Percentiles rank a stretch among this genome's conserved stretches.
Evolutionary conservation across 768 basidiomycete genomes (phyloP).

Genomic region (Boletus vinaceobasis): DNA sequence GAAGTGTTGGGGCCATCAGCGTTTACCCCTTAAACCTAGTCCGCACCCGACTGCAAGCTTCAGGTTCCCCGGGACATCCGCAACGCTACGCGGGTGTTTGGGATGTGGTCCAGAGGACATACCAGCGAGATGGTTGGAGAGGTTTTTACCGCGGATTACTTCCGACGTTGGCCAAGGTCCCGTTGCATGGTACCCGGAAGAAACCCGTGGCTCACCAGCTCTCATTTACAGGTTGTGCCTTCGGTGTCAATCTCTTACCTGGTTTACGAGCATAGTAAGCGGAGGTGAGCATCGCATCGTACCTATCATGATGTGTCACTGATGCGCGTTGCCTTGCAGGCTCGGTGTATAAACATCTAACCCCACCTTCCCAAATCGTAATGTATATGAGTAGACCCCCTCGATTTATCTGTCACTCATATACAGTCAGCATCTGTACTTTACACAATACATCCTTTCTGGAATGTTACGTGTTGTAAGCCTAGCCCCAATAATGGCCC

Average conservation of each 20-base stretch:
- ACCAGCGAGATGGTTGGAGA: slow-evolving; percentile 83
- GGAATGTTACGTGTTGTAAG: slow-evolving; percentile 9
- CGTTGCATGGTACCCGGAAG: not conserved
- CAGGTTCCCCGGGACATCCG: slow-evolving; percentile 93
- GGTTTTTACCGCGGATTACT: slow-evolving; percentile 93
- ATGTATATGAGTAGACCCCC: slow-evolving; percentile 25
- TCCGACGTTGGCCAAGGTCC: slow-evolving; percentile 86
- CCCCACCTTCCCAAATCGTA: slow-evolving; percentile 9
- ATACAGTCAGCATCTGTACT: slow-evolving; percentile 28
- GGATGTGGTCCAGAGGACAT: slow-evolving; percentile 81
- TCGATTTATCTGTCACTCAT: slow-evolving; percentile 23
- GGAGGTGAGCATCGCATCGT: slow-evolving; percentile 47
- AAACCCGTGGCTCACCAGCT: slow-evolving; percentile 1
- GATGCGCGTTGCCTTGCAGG: slow-evolving; percentile 33
- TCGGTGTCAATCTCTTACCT: slow-evolving; percentile 97
- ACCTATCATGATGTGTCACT: not conserved
- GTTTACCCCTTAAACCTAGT: slow-evolving; percentile 93
- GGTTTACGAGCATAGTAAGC: slow-evolving; percentile 86
- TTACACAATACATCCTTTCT: slow-evolving; percentile 22
- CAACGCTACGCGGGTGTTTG: slow-evolving; percentile 83
- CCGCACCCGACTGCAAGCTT: slow-evolving; percentile 92
- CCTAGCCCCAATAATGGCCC: not conserved
- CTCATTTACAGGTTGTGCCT: slow-evolving; percentile 70
- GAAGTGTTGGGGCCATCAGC: slow-evolving; percentile 88
- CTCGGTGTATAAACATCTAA: slow-evolving; percentile 52